Evolutionary conservation across 164 flowering plant genomes (phyloP), one percentile per base, ranked within the genome.

Genomic region (Macadamia integrifolia): DNA sequence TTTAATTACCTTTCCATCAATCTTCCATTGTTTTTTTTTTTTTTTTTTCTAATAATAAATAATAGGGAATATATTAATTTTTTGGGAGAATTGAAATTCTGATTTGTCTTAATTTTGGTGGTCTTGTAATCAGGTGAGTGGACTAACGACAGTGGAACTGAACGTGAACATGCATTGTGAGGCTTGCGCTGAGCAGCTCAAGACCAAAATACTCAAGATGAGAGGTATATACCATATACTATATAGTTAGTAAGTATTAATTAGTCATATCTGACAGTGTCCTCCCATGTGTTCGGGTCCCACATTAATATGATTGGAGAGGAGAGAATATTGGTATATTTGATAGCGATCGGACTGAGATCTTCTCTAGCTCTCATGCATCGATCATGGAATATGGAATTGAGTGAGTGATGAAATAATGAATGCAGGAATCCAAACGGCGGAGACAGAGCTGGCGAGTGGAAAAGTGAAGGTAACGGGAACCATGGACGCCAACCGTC

Each of bases 121-220:
- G 10, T 23, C 0, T 60, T 70, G 62, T 28, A 49, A 68, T 30
- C 84, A 89, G 92, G 95, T 84, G 32, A 82, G 84, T 79, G 93
- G 81, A 61, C 48, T 72, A 49, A 78, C 74, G 1, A 89, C 87
- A 6, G 85, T 93, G 70, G 96, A 88, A 71, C 87, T 91, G 23
- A 81, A 80, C 62, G 90, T 93, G 13, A 88, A 88, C 81, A 91
- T 93, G 98, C 98, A 93, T 71, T 93, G 98, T 57, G 89, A 86
- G 72, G 94, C 94, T 17, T 93, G 98, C 68, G 96, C 98, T 29
- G 82, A 76, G 67, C 97, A 91, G 65, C 90, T 93, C 32, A 89
- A 87, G 85, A 85, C 66, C 61, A 93, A 88, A 80, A 91, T 93
- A 30, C 94, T 91, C 61, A 83, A 88, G 79, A 87, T 93, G 96